Conservation (phyloP, 164 flowering plant species). For the Tetracentron sinense region DNA sequence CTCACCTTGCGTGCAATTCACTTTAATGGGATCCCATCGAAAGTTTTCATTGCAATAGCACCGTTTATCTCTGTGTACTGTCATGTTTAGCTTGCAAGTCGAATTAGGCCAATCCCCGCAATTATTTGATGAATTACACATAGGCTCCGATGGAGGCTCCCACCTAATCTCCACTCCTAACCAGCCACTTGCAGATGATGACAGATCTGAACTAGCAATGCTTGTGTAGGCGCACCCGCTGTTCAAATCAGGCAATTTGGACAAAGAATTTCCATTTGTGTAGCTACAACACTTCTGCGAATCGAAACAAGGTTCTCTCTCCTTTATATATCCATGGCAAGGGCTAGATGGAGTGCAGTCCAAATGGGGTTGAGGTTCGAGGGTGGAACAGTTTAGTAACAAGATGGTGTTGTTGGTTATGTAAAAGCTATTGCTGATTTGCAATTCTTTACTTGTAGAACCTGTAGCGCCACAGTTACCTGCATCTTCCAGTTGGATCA, state of each 20-base stretch:
- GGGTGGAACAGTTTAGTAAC: not conserved
- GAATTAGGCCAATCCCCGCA: constrained; percentile 37
- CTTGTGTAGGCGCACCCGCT: constrained; percentile 20
- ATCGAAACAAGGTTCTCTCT: constrained; percentile 1
- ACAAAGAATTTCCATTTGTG: not conserved
- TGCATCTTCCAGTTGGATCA: constrained; percentile 14
- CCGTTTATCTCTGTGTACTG: constrained; percentile 18
- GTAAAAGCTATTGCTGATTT: too few species aligned
- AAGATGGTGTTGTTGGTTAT: not conserved
- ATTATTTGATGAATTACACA: constrained; percentile 26
- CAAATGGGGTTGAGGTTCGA: too few species aligned
- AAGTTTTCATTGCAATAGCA: constrained; percentile 28
- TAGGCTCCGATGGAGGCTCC: constrained; percentile 36
- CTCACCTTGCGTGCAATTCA: constrained; percentile 30
- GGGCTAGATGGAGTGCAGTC: not conserved
- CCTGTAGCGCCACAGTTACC: constrained; percentile 11
- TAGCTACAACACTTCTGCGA: constrained; percentile 1
- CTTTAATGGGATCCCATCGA: constrained; percentile 20
- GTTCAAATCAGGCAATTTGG: constrained; percentile 1
- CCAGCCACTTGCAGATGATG: constrained; percentile 5
- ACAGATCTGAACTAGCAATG: not conserved
- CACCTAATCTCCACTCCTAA: constrained; percentile 28
- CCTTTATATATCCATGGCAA: not conserved
- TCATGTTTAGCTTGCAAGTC: constrained; percentile 16
- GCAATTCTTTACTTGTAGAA: not conserved